Evolutionary conservation across 495 filamentous ascomycete species (phyloP).

Genomic region (Neurospora sp.): DNA sequence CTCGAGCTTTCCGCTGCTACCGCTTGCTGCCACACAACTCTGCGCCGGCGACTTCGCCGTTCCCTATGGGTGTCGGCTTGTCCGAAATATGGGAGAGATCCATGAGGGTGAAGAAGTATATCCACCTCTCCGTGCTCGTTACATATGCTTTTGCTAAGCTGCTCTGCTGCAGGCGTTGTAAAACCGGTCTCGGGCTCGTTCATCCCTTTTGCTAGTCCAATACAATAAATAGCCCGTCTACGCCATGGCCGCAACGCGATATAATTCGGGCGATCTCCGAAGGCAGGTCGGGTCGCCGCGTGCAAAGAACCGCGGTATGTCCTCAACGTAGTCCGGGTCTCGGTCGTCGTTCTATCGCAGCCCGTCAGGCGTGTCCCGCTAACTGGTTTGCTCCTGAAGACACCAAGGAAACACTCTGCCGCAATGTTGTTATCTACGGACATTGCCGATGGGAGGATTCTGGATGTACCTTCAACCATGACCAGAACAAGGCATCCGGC

Average conservation of each 20-base stretch:
- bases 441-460: conserved; percentile 87
- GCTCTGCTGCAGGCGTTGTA: conserved; percentile 19
- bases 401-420: conserved; percentile 79
- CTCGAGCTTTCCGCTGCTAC: not conserved
- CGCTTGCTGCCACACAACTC: not conserved
- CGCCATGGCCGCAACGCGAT: conserved; percentile 36
- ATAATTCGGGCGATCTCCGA: conserved; percentile 32
- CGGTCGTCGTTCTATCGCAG: not conserved
- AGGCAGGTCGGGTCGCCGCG: conserved; percentile 42
- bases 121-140: not conserved
- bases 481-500: conserved; percentile 48
- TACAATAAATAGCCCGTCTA: conserved; percentile 1
- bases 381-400: conserved; percentile 16
- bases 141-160: conserved; percentile 1
- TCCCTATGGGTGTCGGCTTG: conserved; percentile 21
- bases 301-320: conserved; percentile 41
- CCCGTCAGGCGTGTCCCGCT: conserved; percentile 3
- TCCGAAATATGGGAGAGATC: conserved; percentile 27
- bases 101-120: conserved; percentile 23
- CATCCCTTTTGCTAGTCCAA: conserved; percentile 9
- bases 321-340: not conserved
- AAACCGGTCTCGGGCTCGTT: conserved; percentile 13
- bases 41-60: not conserved
- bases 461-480: conserved; percentile 87
- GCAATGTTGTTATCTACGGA: conserved; percentile 90